phyloP scores from a whole-genome alignment of 371 early-diverging fungal species.

The Syncephalastrum monosporum region DNA sequence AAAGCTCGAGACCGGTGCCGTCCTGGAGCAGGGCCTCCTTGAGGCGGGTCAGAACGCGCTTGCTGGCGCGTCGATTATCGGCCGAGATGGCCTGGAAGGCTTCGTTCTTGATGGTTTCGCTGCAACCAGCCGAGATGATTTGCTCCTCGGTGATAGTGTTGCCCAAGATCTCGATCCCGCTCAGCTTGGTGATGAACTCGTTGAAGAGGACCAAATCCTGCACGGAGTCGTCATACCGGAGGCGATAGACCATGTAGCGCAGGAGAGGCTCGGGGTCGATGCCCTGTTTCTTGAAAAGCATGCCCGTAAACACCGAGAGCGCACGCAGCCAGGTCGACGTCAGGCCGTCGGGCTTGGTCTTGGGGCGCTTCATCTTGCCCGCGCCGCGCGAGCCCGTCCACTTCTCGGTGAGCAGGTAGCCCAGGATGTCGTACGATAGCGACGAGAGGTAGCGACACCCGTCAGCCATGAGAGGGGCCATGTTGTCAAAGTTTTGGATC shows the following conservation, averaged over 20 bases:
- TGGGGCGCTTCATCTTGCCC: slow-evolving; percentile 34
- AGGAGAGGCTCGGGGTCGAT: slow-evolving; percentile 66
- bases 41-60: slow-evolving; percentile 58
- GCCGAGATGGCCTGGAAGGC: slow-evolving; percentile 47
- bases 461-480: slow-evolving; percentile 84
- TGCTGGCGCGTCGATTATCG: slow-evolving; percentile 51
- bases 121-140: slow-evolving; percentile 68
- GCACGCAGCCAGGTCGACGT: slow-evolving; percentile 52
- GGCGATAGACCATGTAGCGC: slow-evolving; percentile 66
- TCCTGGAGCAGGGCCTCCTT: slow-evolving; percentile 58
- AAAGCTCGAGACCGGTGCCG: slow-evolving; percentile 55
- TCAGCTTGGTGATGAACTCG: slow-evolving; percentile 74
- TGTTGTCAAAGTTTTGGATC: slow-evolving; percentile 83
- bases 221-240: slow-evolving; percentile 50
- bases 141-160: slow-evolving; percentile 56
- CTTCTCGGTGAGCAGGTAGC: slow-evolving; percentile 70
- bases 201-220: slow-evolving; percentile 61
- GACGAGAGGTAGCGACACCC: slow-evolving; percentile 81
- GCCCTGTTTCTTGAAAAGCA: slow-evolving; percentile 68
- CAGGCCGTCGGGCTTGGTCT: slow-evolving; percentile 65
- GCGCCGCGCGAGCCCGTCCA: slow-evolving; percentile 57
- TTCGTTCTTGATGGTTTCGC: slow-evolving; percentile 59
- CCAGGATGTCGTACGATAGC: slow-evolving; percentile 84
- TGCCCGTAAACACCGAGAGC: slow-evolving; percentile 73
- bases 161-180: slow-evolving; percentile 66